Percentiles rank a stretch among this genome's conserved stretches.
phyloP scores from a whole-genome alignment of 345 rosid species.

The Pistacia vera region DNA sequence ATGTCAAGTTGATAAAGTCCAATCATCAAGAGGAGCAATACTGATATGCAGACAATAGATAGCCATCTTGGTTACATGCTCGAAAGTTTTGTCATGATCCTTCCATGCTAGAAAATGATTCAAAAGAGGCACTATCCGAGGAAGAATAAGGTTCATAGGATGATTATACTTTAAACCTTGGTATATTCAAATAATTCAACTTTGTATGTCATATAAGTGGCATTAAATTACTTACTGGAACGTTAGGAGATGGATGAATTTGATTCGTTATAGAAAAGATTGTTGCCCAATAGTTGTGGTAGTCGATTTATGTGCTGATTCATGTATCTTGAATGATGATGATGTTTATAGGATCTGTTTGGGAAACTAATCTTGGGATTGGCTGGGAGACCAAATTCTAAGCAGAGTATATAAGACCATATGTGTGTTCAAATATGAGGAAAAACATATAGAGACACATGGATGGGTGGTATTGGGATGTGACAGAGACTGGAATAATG shows the following conservation, averaged over 20 bases:
- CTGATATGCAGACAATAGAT: neutral
- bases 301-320: neutral
- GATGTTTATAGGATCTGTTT: neutral
- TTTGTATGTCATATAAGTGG: neutral
- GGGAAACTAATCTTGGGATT: neutral
- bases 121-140: neutral
- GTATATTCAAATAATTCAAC: neutral
- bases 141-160: neutral
- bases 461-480: no score
- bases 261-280: neutral
- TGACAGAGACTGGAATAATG: neutral
- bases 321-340: neutral
- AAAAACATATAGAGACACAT: no score
- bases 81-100: neutral
- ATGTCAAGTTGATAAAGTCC: neutral
- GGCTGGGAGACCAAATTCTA: neutral
- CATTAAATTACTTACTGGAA: no score
- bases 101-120: neutral
- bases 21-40: neutral
- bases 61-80: neutral
- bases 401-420: no score
- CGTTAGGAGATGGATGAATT: neutral
- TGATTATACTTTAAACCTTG: neutral
- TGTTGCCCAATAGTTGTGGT: neutral
- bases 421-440: no score